These are phyloP conservation scores for Fusarium marasasianum DNA, from an alignment of 2,329 filamentous ascomycete genomes.

Conservation along the genomic window DNA sequence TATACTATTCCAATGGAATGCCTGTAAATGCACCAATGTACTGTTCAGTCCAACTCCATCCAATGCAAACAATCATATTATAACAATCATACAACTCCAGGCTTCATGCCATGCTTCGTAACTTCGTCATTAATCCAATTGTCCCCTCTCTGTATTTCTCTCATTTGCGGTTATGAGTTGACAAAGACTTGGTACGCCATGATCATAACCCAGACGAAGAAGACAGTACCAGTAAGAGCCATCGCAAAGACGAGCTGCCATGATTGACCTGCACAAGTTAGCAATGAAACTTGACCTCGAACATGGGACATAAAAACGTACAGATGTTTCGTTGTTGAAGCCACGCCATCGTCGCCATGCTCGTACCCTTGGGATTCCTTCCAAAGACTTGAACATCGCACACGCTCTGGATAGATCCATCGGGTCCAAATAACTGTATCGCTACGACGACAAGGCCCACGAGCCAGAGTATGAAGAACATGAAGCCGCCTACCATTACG, in stretches of 20 bases:
- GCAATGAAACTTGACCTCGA: background rate
- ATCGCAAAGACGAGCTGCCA: slow-evolving; percentile 74
- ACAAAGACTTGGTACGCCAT: slow-evolving; percentile 73
- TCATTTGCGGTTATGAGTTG: slow-evolving; percentile 44
- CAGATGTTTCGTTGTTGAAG: slow-evolving; percentile 71
- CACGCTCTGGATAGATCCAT: slow-evolving; percentile 65
- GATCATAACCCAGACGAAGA: slow-evolving; percentile 74
- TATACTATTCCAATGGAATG: background rate
- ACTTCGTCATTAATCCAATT: slow-evolving; percentile 20
- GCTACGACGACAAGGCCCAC: slow-evolving; percentile 70
- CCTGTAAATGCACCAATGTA: slow-evolving; percentile 15
- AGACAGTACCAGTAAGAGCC: slow-evolving; percentile 66
- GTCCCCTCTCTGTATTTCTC: background rate
- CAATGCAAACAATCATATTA: slow-evolving; percentile 11
- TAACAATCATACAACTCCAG: slow-evolving; percentile 24
- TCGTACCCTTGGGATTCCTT: slow-evolving; percentile 60
- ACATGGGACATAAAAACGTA: slow-evolving; percentile 47
- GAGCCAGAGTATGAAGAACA: slow-evolving; percentile 74
- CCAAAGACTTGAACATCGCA: slow-evolving; percentile 68
- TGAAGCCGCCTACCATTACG: slow-evolving; percentile 71
- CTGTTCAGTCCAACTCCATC: slow-evolving; percentile 24
- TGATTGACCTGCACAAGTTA: slow-evolving; percentile 59
- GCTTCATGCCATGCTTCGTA: slow-evolving; percentile 33
- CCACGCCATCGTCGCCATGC: slow-evolving; percentile 67
- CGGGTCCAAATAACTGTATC: slow-evolving; percentile 71